Conservation (phyloP, 257 asterid species). For the Cruciata laevipes region DNA sequence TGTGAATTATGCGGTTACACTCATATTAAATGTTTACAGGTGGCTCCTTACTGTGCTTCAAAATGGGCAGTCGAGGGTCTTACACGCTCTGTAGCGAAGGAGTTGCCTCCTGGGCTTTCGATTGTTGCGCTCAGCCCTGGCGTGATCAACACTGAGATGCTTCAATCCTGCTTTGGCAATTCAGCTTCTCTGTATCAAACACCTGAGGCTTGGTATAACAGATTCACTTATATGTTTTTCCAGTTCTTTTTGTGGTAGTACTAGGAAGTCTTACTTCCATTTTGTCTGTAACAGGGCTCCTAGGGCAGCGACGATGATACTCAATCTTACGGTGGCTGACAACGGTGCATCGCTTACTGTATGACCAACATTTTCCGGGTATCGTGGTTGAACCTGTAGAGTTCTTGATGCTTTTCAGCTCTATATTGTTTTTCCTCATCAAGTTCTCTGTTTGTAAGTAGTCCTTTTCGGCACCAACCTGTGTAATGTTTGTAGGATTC, state of each 20-base stretch:
- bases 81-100: constrained; percentile 81
- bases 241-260: constrained; percentile 7
- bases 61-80: constrained; percentile 98
- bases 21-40: constrained; percentile 40
- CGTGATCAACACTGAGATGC: constrained; percentile 89
- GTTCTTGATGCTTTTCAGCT: neutral
- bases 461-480: neutral
- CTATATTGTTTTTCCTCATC: neutral
- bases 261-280: neutral
- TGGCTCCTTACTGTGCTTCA: constrained; percentile 97
- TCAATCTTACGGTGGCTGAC: constrained; percentile 65
- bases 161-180: constrained; percentile 83
- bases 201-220: constrained; percentile 73
- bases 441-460: neutral
- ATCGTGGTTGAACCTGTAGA: neutral
- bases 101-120: constrained; percentile 78
- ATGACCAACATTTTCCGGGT: constrained; percentile 16
- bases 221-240: constrained; percentile 3
- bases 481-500: neutral
- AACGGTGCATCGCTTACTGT: constrained; percentile 92
- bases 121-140: constrained; percentile 91
- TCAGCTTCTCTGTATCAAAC: constrained; percentile 74
- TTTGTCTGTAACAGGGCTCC: constrained; percentile 62
- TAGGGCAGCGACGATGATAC: constrained; percentile 83
- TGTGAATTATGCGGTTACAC: constrained; percentile 10